phyloP scores from a whole-genome alignment of 2,329 filamentous ascomycete genomes.

The Ascochyta clinopodiicola region DNA sequence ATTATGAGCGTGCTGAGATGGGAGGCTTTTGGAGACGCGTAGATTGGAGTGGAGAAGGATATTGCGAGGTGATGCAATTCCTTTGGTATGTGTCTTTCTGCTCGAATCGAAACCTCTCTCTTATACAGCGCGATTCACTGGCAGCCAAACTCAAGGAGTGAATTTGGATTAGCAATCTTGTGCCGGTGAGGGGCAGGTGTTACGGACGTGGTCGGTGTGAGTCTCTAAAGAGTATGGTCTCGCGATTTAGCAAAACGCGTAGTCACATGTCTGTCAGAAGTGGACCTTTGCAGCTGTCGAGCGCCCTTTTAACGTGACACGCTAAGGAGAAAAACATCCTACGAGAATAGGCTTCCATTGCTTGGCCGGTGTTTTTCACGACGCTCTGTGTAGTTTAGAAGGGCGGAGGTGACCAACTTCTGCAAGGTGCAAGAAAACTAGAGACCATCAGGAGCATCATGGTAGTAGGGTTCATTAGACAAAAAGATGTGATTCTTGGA shows the following conservation, averaged over 20 bases:
- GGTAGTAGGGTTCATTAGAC: too few species aligned
- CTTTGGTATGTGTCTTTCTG: background rate
- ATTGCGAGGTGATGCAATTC: background rate
- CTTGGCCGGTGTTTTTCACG: background rate
- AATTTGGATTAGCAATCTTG: background rate
- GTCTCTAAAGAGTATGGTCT: slow-evolving; percentile 11
- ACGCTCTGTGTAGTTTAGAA: background rate
- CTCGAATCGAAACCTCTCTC: background rate
- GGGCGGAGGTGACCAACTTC: background rate
- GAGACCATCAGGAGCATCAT: too few species aligned
- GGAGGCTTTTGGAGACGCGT: background rate
- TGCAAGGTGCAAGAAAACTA: too few species aligned
- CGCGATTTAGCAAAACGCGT: slow-evolving; percentile 11
- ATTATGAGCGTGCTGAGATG: background rate
- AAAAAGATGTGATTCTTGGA: too few species aligned
- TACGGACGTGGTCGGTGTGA: background rate
- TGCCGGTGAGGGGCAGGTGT: slow-evolving; percentile 2
- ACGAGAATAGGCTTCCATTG: background rate
- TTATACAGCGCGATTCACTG: background rate
- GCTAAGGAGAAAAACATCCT: background rate
- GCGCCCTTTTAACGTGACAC: background rate
- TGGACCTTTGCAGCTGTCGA: background rate
- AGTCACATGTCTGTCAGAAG: slow-evolving; percentile 5
- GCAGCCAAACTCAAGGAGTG: background rate
- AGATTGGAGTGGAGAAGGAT: background rate